A percentile compares a stretch with the other conserved stretches of the same genome.
Evolutionary conservation across 805 yeast species (phyloP).

Genomic region (Ogataea methanolica): DNA sequence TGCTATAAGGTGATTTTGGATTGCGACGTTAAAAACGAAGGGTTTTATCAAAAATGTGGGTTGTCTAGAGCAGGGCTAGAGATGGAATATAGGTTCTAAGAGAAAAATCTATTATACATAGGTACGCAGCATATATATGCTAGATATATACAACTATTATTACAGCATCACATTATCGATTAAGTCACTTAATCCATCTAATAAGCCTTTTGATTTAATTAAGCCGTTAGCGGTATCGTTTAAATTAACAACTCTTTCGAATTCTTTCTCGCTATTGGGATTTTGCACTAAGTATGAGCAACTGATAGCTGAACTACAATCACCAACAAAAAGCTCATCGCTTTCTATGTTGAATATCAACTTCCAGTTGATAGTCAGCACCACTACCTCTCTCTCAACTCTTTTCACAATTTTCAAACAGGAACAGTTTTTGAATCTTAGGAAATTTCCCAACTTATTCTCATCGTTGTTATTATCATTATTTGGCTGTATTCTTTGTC

Average conservation of each 20-base stretch:
- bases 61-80: conserved; percentile 60
- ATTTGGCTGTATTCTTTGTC: background rate
- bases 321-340: conserved; percentile 12
- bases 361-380: conserved; percentile 9
- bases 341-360: conserved; percentile 6
- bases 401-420: conserved; percentile 4
- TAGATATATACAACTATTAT: background rate
- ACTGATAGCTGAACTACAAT: conserved; percentile 12
- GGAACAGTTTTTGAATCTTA: conserved; percentile 8
- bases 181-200: conserved; percentile 10
- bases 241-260: conserved; percentile 5
- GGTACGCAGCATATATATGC: background rate
- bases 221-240: conserved; percentile 15
- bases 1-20: conserved; percentile 89
- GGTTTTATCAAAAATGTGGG: conserved; percentile 88
- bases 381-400: background rate
- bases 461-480: conserved; percentile 1
- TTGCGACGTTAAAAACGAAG: conserved; percentile 77
- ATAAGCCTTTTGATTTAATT: conserved; percentile 15
- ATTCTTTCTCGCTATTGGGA: background rate
- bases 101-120: background rate
- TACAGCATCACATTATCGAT: conserved; percentile 7
- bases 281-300: conserved; percentile 2
- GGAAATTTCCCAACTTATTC: conserved; percentile 3
- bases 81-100: conserved; percentile 51